phyloP scores from a whole-genome alignment of 352 stramenopile species.

The Phytophthora brassicae region DNA sequence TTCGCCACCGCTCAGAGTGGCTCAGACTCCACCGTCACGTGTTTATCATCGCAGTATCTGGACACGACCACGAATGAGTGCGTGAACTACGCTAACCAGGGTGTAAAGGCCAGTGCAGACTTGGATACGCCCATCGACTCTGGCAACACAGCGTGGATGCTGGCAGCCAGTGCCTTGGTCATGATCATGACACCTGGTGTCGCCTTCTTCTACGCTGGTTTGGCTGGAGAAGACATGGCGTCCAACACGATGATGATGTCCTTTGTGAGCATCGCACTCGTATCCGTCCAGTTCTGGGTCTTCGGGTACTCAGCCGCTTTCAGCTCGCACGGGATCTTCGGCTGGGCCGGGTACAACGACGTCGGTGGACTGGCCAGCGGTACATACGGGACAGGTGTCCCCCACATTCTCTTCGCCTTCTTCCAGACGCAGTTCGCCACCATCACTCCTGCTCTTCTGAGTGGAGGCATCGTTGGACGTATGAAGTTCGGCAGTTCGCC shows the following conservation, averaged over 20 bases:
- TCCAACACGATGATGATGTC: constrained; percentile 78
- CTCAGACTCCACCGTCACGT: constrained; percentile 18
- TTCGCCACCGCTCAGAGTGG: constrained; percentile 27
- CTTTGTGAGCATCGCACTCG: constrained; percentile 63
- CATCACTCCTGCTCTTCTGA: constrained; percentile 73
- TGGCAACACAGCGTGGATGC: constrained; percentile 64
- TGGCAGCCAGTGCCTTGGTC: constrained; percentile 43
- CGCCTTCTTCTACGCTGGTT: constrained; percentile 74
- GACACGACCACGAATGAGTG: constrained; percentile 29
- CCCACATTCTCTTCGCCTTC: constrained; percentile 62
- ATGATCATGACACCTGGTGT: constrained; percentile 68
- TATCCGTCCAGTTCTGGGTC: constrained; percentile 73
- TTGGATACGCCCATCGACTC: constrained; percentile 31
- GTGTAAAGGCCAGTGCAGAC: constrained; percentile 26
- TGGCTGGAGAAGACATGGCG: constrained; percentile 63
- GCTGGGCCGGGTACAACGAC: constrained; percentile 56
- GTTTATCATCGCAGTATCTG: constrained; percentile 27
- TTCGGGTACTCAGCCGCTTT: constrained; percentile 75
- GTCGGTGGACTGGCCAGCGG: constrained; percentile 38
- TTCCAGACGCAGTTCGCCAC: constrained; percentile 82
- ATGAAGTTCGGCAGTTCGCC: constrained; percentile 72
- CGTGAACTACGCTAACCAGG: constrained; percentile 30
- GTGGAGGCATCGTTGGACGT: constrained; percentile 67
- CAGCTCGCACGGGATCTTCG: constrained; percentile 51
- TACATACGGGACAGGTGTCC: constrained; percentile 56